Conservation (phyloP, 495 filamentous ascomycete species). For the Talaromyces wortmannii region DNA sequence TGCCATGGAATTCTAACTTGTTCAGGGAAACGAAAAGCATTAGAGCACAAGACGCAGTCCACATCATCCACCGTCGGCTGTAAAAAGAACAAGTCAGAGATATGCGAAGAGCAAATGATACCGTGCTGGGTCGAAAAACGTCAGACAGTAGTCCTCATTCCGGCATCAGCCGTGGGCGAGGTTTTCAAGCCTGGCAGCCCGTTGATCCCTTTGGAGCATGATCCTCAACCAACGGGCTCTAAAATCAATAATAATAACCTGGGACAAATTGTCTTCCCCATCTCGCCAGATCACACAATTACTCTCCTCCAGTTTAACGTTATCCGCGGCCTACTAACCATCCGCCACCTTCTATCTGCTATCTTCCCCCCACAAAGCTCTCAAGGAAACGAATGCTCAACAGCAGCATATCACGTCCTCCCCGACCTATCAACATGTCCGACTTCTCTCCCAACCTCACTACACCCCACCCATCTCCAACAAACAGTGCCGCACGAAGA, state of each 20-base stretch:
- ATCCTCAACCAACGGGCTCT: background rate
- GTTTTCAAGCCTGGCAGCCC: background rate
- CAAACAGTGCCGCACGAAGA: slow-evolving; percentile 3
- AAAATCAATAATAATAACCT: background rate
- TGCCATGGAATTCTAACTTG: background rate
- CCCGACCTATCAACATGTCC: background rate
- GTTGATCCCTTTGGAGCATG: background rate
- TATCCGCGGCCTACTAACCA: background rate
- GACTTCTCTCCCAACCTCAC: background rate
- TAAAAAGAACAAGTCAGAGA: background rate
- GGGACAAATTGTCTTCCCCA: background rate
- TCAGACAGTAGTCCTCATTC: background rate
- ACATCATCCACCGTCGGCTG: background rate
- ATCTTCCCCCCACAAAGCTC: background rate
- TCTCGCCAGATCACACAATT: background rate
- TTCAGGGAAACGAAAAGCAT: background rate
- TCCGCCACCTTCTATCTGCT: background rate
- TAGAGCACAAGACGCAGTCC: background rate
- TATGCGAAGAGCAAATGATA: background rate
- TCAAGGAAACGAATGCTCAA: background rate
- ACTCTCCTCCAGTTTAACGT: background rate
- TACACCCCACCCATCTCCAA: background rate
- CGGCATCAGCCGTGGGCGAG: background rate
- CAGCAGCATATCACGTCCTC: background rate
- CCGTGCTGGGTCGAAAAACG: background rate